Evolutionary conservation across 352 stramenopile species (phyloP).

Genomic region (Phytopythium kandeliae): DNA sequence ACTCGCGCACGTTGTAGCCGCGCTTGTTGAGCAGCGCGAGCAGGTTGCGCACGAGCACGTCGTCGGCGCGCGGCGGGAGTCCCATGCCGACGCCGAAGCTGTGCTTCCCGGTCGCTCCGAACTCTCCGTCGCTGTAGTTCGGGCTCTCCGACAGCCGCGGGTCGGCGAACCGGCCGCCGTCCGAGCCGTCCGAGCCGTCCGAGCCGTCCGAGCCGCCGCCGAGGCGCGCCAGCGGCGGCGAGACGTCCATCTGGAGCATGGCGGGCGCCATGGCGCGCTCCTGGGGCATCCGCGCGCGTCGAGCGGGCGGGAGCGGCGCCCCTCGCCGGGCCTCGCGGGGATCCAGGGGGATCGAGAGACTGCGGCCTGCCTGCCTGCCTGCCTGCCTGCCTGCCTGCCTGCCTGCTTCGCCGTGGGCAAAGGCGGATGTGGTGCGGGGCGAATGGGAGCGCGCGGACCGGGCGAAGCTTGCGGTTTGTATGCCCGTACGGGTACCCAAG

Average conservation of each 20-base stretch:
- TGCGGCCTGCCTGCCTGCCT: no score
- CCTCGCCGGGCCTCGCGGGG: no score
- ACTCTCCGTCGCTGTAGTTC: background rate
- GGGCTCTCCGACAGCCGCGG: slow-evolving; percentile 9
- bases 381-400: no score
- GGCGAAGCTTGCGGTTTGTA: background rate
- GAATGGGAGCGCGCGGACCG: no score
- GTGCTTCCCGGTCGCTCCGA: background rate
- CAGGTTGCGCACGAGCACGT: slow-evolving; percentile 65
- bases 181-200: background rate
- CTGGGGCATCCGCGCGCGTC: slow-evolving; percentile 1
- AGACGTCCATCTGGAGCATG: slow-evolving; percentile 14
- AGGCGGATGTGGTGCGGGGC: background rate
- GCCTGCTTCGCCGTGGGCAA: background rate
- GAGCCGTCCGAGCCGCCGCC: background rate
- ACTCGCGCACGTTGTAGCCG: slow-evolving; percentile 78
- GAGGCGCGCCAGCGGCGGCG: slow-evolving; percentile 6
- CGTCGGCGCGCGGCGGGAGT: slow-evolving; percentile 29
- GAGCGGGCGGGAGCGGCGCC: no score
- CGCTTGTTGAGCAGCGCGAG: slow-evolving; percentile 76
- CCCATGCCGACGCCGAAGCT: slow-evolving; percentile 4
- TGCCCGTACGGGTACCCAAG: no score
- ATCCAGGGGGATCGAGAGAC: background rate
- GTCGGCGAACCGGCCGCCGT: background rate
- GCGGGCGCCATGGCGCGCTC: slow-evolving; percentile 7